These are phyloP conservation scores for Xylaria sp. DNA, from an alignment of 2,329 filamentous ascomycete species.

Conservation along the genomic window DNA sequence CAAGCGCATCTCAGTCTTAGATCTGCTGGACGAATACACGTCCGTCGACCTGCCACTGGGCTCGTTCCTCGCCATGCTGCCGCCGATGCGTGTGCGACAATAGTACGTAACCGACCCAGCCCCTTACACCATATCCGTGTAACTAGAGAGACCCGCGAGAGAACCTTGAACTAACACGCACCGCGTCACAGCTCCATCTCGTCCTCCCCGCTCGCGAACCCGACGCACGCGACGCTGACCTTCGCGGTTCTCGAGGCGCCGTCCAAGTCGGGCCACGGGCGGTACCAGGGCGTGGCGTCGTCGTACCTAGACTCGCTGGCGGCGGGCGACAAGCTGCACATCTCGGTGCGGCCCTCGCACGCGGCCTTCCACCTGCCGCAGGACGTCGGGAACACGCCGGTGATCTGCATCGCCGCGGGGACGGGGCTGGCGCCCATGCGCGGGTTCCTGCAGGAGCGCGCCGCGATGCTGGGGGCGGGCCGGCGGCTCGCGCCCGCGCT, in stretches of 20 bases:
- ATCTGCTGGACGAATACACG: slow-evolving; percentile 68
- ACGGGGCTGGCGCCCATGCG: slow-evolving; percentile 65
- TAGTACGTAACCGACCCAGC: slow-evolving; percentile 59
- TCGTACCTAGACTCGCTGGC: slow-evolving; percentile 59
- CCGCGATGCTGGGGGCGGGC: slow-evolving; percentile 52
- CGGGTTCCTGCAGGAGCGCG: slow-evolving; percentile 65
- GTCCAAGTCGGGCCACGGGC: slow-evolving; percentile 52
- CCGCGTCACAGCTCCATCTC: slow-evolving; percentile 65
- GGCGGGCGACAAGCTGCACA: slow-evolving; percentile 44
- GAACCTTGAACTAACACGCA: slow-evolving; percentile 17
- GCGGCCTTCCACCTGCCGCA: slow-evolving; percentile 53
- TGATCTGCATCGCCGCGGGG: slow-evolving; percentile 56
- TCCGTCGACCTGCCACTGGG: slow-evolving; percentile 64
- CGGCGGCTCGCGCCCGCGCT: slow-evolving; percentile 60
- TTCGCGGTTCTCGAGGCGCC: slow-evolving; percentile 66
- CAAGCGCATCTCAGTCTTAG: slow-evolving; percentile 67
- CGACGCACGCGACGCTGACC: slow-evolving; percentile 63
- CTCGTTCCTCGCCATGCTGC: slow-evolving; percentile 71
- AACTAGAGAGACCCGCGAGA: background rate
- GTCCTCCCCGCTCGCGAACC: slow-evolving; percentile 67
- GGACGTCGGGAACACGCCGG: slow-evolving; percentile 48
- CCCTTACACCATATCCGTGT: slow-evolving; percentile 30
- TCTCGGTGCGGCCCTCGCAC: slow-evolving; percentile 42
- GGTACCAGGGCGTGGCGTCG: slow-evolving; percentile 62
- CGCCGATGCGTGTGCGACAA: slow-evolving; percentile 76